Conservation (phyloP, 805 yeast species). For the Metschnikowia kunwiensis region DNA sequence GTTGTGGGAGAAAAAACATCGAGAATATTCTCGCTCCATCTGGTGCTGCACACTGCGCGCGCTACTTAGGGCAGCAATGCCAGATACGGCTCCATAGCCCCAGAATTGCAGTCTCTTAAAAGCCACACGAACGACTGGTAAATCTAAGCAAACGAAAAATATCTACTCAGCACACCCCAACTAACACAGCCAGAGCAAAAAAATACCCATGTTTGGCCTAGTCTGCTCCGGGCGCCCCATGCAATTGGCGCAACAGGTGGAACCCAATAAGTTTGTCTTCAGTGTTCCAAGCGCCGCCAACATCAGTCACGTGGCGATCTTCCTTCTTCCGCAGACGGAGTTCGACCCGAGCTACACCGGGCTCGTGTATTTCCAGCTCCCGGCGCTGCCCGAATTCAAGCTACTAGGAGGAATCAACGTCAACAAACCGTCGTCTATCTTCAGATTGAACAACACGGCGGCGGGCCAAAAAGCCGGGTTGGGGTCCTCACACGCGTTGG, state of each 20-base stretch:
- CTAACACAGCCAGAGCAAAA: not conserved
- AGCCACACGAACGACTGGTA: no score
- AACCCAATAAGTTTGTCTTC: slow-evolving; percentile 62
- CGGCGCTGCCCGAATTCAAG: slow-evolving; percentile 56
- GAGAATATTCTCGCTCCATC: slow-evolving; percentile 13
- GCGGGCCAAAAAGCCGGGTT: slow-evolving; percentile 7
- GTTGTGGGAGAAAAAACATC: slow-evolving; percentile 14
- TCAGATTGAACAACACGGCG: slow-evolving; percentile 57
- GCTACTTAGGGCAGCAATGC: slow-evolving; percentile 5
- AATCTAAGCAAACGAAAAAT: no score
- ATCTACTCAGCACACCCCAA: not conserved
- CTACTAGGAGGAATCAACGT: slow-evolving; percentile 61
- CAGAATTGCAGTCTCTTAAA: no score
- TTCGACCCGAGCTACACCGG: slow-evolving; percentile 72
- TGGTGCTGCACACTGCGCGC: slow-evolving; percentile 6
- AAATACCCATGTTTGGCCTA: slow-evolving; percentile 60
- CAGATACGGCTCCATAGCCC: not conserved
- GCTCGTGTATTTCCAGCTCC: slow-evolving; percentile 82
- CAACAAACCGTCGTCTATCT: slow-evolving; percentile 86
- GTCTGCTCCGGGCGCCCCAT: slow-evolving; percentile 71
- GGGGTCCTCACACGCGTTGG: slow-evolving; percentile 12
- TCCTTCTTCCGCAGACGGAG: slow-evolving; percentile 77
- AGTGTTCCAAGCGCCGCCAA: slow-evolving; percentile 59
- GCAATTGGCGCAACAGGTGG: slow-evolving; percentile 61
- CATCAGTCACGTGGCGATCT: slow-evolving; percentile 77